A percentile compares a stretch with the other conserved stretches of the same genome.
Conservation (phyloP, 306 rosid species). For the Datisca glomerata region DNA sequence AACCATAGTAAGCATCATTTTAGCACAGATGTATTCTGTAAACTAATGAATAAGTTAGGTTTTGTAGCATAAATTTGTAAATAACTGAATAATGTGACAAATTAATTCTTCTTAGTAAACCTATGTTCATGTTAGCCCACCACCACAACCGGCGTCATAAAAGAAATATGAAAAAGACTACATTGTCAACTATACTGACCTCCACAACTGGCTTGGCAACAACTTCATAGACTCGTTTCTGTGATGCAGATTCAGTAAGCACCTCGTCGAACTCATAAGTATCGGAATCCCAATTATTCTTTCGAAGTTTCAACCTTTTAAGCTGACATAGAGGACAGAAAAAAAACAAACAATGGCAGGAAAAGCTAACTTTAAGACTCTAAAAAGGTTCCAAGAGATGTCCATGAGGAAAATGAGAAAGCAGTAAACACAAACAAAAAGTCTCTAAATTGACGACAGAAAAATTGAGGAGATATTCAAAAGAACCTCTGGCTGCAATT, state of each 20-base stretch:
- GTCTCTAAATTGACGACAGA: no score
- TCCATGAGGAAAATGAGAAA: not conserved
- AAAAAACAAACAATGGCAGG: conserved; percentile 1
- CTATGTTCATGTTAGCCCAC: no score
- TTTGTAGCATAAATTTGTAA: no score
- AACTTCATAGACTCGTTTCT: conserved; percentile 89
- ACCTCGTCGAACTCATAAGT: conserved; percentile 84
- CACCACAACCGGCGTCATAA: no score
- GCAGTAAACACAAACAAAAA: no score
- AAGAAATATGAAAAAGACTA: not conserved
- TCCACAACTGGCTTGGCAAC: conserved; percentile 96
- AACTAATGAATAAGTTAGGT: no score
- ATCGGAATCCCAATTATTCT: conserved; percentile 82
- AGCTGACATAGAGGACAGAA: conserved; percentile 33
- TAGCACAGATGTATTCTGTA: no score
- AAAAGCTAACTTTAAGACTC: not conserved
- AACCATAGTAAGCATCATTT: not conserved
- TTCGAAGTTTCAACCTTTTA: conserved; percentile 75
- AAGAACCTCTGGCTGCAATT: conserved; percentile 73
- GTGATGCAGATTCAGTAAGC: conserved; percentile 73
- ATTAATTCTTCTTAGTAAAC: no score
- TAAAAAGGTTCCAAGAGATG: not conserved
- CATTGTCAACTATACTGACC: conserved; percentile 23
- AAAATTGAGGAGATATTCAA: not conserved
- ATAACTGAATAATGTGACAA: no score